A percentile compares a stretch with the other conserved stretches of the same genome.
Evolutionary conservation across 495 filamentous ascomycete species (phyloP).

Genomic region (Daldinia childiae): DNA sequence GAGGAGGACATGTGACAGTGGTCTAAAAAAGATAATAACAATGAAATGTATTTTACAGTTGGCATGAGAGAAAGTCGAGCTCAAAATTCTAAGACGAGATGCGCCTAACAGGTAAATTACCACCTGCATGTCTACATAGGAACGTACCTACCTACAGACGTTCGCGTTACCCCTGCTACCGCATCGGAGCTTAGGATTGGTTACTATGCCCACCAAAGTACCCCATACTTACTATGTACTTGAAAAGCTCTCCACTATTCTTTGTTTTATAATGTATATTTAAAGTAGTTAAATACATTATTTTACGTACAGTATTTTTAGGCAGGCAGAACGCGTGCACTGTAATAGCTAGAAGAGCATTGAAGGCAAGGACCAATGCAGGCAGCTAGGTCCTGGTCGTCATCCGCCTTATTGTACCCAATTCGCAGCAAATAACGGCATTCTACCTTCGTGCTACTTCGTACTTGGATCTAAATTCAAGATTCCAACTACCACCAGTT

Average conservation of each 20-base stretch:
- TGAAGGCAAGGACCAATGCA: constrained; percentile 23
- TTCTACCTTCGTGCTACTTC: constrained; percentile 2
- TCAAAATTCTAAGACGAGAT: constrained; percentile 34
- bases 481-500: neutral
- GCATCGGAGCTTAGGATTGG: neutral
- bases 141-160: constrained; percentile 5
- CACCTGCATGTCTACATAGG: neutral
- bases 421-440: constrained; percentile 21
- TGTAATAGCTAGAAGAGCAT: neutral
- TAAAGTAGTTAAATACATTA: neutral
- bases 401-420: constrained; percentile 29
- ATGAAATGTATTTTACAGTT: constrained; percentile 10
- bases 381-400: constrained; percentile 48
- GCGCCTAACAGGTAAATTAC: constrained; percentile 15
- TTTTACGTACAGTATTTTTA: neutral
- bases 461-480: neutral
- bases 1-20: constrained; percentile 1
- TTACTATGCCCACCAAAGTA: neutral
- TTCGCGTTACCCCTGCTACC: constrained; percentile 34
- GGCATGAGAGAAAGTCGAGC: constrained; percentile 23
- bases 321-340: constrained; percentile 17
- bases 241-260: no score
- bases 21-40: constrained; percentile 8
- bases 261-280: neutral
- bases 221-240: neutral